These are phyloP conservation scores for Aspergillus terreus DNA, from an alignment of 2,329 filamentous ascomycete species.

Conservation along the genomic window DNA sequence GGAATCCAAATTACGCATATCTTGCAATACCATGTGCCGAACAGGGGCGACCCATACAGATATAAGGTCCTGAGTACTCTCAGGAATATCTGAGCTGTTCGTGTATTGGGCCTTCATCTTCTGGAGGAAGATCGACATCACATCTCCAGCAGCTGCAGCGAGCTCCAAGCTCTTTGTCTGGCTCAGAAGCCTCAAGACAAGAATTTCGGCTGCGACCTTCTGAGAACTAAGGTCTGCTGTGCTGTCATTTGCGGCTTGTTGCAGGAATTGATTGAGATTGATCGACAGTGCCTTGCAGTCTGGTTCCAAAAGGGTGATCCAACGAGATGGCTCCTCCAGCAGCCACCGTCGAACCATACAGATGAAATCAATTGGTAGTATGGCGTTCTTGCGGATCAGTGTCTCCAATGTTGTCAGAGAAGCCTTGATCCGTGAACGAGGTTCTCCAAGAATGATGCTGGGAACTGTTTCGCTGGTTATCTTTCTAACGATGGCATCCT, in stretches of 20 bases:
- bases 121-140: slow-evolving; percentile 26
- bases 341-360: slow-evolving; percentile 32
- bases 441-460: slow-evolving; percentile 36
- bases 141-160: slow-evolving; percentile 25
- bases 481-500: slow-evolving; percentile 17
- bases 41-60: slow-evolving; percentile 36
- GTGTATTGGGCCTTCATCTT: slow-evolving; percentile 20
- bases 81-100: not conserved
- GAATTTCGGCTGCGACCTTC: slow-evolving; percentile 25
- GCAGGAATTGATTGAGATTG: slow-evolving; percentile 16
- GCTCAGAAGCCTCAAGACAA: slow-evolving; percentile 29
- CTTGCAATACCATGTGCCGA: slow-evolving; percentile 33
- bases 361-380: slow-evolving; percentile 30
- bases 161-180: slow-evolving; percentile 29
- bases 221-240: slow-evolving; percentile 6
- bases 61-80: slow-evolving; percentile 12
- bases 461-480: slow-evolving; percentile 30
- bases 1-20: slow-evolving; percentile 32
- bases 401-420: slow-evolving; percentile 35
- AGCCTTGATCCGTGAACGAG: slow-evolving; percentile 36
- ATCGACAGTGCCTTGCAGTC: slow-evolving; percentile 30
- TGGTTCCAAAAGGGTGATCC: slow-evolving; percentile 30
- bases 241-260: slow-evolving; percentile 13
- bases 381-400: slow-evolving; percentile 35
- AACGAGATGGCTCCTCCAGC: slow-evolving; percentile 24